A percentile compares a stretch with the other conserved stretches of the same genome.
Evolutionary conservation across 257 asterid species (phyloP).

Genomic region (Fraxinus quadrangulata): DNA sequence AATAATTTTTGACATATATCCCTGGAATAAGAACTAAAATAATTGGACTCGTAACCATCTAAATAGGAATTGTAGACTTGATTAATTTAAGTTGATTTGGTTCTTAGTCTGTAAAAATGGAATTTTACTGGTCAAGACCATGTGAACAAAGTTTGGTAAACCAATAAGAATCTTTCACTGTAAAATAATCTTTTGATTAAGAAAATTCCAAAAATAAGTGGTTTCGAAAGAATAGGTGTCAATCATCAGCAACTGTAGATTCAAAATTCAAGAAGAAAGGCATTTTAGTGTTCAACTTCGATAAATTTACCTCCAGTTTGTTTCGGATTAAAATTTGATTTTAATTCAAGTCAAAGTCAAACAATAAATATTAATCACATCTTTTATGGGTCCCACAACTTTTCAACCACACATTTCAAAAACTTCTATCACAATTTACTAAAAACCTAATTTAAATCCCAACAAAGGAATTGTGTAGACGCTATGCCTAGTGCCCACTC

Average conservation of each 20-base stretch:
- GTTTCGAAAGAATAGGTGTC: conserved; percentile 42
- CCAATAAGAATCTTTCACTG: conserved; percentile 33
- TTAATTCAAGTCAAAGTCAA: no score
- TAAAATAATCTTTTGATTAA: conserved; percentile 30
- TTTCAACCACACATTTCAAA: rapidly evolving
- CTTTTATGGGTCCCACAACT: rapidly evolving
- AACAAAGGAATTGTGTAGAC: not conserved
- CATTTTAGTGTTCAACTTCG: not conserved
- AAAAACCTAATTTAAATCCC: no score
- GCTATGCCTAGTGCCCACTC: conserved; percentile 7
- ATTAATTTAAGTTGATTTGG: no score
- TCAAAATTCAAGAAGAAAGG: not conserved
- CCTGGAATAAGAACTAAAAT: no score
- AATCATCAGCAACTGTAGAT: conserved; percentile 49
- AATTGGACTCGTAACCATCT: conserved; percentile 1
- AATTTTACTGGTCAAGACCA: conserved; percentile 18
- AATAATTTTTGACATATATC: no score
- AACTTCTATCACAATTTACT: no score
- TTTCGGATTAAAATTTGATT: rapidly evolving
- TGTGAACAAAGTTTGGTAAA: conserved; percentile 19
- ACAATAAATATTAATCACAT: no score
- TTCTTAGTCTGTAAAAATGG: conserved; percentile 17
- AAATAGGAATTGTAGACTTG: no score
- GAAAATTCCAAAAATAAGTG: not conserved
- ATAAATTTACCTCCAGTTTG: not conserved